These are phyloP conservation scores for Insectozyma bohioensis DNA, from an alignment of 1,139 yeast species.

Conservation along the genomic window DNA sequence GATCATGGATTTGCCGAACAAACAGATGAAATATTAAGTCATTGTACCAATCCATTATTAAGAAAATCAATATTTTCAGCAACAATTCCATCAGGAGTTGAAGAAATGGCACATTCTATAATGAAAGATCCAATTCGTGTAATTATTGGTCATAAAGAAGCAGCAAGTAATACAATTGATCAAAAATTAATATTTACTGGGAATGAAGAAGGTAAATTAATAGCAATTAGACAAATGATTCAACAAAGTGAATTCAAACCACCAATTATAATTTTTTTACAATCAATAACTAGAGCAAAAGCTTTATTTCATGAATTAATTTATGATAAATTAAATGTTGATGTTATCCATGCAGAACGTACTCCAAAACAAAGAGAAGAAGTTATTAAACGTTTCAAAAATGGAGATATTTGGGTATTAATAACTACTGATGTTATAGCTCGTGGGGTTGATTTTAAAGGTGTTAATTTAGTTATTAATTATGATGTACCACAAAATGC, in stretches of 20 bases:
- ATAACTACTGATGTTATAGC: conserved; percentile 96
- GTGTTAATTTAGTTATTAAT: conserved; percentile 90
- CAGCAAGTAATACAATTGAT: conserved; percentile 81
- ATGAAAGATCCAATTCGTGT: conserved; percentile 86
- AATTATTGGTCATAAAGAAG: conserved; percentile 91
- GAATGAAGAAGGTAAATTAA: conserved; percentile 88
- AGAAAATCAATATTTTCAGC: conserved; percentile 89
- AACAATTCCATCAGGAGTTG: conserved; percentile 92
- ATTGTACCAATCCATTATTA: conserved; percentile 55
- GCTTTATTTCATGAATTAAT: conserved; percentile 89
- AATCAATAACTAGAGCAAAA: conserved; percentile 90
- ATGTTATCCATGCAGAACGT: conserved; percentile 94
- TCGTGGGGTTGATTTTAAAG: conserved; percentile 96
- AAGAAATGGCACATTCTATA: conserved; percentile 79
- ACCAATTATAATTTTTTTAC: conserved; percentile 89
- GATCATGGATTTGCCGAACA: conserved; percentile 91
- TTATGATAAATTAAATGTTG: conserved; percentile 89
- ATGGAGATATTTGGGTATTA: conserved; percentile 93
- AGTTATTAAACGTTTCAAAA: conserved; percentile 78
- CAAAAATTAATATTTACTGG: conserved; percentile 88
- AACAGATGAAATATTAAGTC: conserved; percentile 78
- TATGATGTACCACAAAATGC: conserved; percentile 95
- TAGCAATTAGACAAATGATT: conserved; percentile 87
- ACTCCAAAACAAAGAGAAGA: conserved; percentile 87
- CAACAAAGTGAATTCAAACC: conserved; percentile 86